These are phyloP conservation scores for Thuidium tamariscinum DNA, from an alignment of 225 moss, liverwort and hornwort genomes.

Conservation along the genomic window DNA sequence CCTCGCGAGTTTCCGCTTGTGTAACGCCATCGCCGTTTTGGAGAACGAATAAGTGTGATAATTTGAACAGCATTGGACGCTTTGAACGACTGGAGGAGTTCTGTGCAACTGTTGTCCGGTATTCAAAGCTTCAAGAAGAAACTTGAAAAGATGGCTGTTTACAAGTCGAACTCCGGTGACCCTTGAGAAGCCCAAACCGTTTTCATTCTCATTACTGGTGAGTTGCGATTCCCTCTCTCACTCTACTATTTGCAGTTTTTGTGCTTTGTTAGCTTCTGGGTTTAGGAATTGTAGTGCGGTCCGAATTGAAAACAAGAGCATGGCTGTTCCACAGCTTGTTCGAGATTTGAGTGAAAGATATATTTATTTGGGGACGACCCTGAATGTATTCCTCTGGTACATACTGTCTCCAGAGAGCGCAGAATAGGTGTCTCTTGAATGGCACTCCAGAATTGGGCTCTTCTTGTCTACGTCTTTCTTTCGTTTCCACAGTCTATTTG, in stretches of 20 bases:
- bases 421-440: neutral
- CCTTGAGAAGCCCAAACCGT: neutral
- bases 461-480: neutral
- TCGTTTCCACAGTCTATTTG: neutral
- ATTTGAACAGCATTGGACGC: neutral
- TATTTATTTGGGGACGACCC: neutral
- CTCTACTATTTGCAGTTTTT: neutral
- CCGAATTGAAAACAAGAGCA: neutral
- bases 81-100: no score
- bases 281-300: neutral
- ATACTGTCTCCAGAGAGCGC: no score
- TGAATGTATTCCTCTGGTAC: no score
- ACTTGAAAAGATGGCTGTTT: neutral
- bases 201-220: neutral
- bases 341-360: neutral
- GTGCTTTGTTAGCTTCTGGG: no score
- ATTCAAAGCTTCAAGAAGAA: neutral
- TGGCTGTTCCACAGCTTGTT: neutral
- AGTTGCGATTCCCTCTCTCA: neutral
- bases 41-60: neutral
- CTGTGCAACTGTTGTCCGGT: neutral
- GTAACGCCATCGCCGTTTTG: neutral
- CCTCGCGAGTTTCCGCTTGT: neutral
- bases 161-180: slow-evolving; percentile 34
- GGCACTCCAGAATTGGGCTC: no score